Percentiles rank a stretch among this genome's conserved stretches.
Conservation (phyloP, 768 basidiomycete species). For the Pulveroboletus sp. region DNA sequence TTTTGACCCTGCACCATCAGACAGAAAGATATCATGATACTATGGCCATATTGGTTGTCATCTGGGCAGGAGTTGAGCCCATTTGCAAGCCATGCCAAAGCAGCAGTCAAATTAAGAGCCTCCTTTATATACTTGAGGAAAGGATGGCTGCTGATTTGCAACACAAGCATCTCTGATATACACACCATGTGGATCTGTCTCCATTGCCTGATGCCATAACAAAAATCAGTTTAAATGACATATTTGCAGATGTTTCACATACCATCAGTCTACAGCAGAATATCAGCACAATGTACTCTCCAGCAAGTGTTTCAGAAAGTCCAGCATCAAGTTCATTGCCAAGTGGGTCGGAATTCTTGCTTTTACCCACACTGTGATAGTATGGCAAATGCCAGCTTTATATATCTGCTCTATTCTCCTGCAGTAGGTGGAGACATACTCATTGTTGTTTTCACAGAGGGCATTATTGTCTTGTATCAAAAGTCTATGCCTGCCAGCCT, state of each 20-base stretch:
- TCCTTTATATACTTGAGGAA: constrained; percentile 1
- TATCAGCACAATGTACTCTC: neutral
- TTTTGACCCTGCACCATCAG: too few relatives aligned
- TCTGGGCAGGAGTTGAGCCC: constrained; percentile 3
- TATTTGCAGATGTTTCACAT: neutral
- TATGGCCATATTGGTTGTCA: constrained; percentile 2
- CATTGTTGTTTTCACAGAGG: neutral
- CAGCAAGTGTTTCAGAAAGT: neutral
- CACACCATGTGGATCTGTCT: constrained; percentile 4
- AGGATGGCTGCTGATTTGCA: neutral
- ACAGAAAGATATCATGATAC: constrained; percentile 6
- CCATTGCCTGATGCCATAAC: constrained; percentile 5
- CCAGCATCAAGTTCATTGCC: neutral
- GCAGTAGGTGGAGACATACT: neutral
- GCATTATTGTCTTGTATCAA: constrained; percentile 4
- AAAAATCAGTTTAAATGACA: neutral
- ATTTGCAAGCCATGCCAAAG: constrained; percentile 6
- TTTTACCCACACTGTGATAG: constrained; percentile 1
- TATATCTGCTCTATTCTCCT: constrained; percentile 1
- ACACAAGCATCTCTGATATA: neutral
- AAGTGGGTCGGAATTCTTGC: neutral
- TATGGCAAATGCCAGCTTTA: neutral
- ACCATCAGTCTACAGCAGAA: constrained; percentile 5
- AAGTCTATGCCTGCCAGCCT: constrained; percentile 4
- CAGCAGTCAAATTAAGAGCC: constrained; percentile 4